These are phyloP conservation scores for Parathielavia hyrcaniae DNA, from an alignment of 495 filamentous ascomycete species.

Conservation along the genomic window DNA sequence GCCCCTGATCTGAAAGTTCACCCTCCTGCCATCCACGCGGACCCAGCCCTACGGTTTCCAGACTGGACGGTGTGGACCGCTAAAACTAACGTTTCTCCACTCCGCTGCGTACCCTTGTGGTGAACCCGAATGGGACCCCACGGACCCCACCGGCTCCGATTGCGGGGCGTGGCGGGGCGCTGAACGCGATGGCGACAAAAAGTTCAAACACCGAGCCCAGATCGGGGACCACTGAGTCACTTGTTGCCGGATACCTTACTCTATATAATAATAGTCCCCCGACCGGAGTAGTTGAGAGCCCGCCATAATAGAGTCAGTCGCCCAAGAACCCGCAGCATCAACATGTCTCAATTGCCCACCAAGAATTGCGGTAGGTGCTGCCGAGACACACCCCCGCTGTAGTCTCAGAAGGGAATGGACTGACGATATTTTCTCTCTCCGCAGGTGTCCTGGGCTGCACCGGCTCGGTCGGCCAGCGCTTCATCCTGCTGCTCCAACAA, in stretches of 20 bases:
- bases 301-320: not conserved
- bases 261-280: not conserved
- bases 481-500: conserved; percentile 72
- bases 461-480: conserved; percentile 82
- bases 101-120: conserved; percentile 1
- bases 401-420: not conserved
- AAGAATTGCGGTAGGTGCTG: conserved; percentile 50
- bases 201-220: conserved; percentile 14
- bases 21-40: not conserved
- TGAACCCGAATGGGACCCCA: not conserved
- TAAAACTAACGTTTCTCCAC: too few species aligned
- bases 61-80: not conserved
- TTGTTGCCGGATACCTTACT: not conserved
- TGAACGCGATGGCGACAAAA: conserved; percentile 14
- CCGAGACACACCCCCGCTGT: not conserved
- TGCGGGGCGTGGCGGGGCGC: conserved; percentile 25
- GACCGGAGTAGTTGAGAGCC: not conserved
- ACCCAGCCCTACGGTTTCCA: conserved; percentile 16
- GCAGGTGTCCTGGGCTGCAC: conserved; percentile 64
- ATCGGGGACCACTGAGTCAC: conserved; percentile 19
- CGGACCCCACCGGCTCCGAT: conserved; percentile 21
- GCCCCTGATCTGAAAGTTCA: not conserved
- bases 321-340: not conserved
- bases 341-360: conserved; percentile 42
- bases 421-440: conserved; percentile 9